Evolutionary conservation across 768 basidiomycete species (phyloP).

Genomic region (Brasilioporus rufonigricans): DNA sequence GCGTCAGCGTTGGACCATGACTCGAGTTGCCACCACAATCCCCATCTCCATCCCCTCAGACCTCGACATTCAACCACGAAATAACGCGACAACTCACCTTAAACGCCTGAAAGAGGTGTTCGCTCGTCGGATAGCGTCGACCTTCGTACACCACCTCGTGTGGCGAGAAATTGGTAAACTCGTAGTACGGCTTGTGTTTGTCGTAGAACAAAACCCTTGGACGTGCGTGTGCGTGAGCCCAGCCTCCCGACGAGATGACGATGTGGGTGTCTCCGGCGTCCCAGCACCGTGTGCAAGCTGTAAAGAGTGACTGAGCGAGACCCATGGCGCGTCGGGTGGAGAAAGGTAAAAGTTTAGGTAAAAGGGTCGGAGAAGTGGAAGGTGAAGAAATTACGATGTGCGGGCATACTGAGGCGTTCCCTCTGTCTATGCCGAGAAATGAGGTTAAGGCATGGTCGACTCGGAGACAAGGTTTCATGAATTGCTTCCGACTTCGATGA

Average conservation of each 20-base stretch:
- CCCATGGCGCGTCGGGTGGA: conserved; percentile 14
- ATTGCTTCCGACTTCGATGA: background rate
- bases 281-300: conserved; percentile 23
- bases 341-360: background rate
- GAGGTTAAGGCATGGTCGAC: conserved; percentile 11
- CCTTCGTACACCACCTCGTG: conserved; percentile 65
- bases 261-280: conserved; percentile 30
- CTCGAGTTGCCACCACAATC: too few species aligned
- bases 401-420: conserved; percentile 8
- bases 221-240: conserved; percentile 24
- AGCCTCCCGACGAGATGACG: conserved; percentile 25
- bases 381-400: background rate
- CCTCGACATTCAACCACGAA: background rate
- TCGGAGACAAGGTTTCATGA: background rate
- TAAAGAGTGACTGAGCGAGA: conserved; percentile 13
- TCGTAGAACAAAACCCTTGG: conserved; percentile 57
- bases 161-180: conserved; percentile 71
- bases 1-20: background rate
- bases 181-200: conserved; percentile 62
- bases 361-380: background rate
- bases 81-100: conserved; percentile 41
- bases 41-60: too few species aligned
- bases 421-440: conserved; percentile 6
- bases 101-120: conserved; percentile 76
- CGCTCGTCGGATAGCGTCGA: conserved; percentile 69